A percentile compares a stretch with the other conserved stretches of the same genome.
phyloP scores from a whole-genome alignment of 768 basidiomycete genomes.

The Leccinum imitatum region DNA sequence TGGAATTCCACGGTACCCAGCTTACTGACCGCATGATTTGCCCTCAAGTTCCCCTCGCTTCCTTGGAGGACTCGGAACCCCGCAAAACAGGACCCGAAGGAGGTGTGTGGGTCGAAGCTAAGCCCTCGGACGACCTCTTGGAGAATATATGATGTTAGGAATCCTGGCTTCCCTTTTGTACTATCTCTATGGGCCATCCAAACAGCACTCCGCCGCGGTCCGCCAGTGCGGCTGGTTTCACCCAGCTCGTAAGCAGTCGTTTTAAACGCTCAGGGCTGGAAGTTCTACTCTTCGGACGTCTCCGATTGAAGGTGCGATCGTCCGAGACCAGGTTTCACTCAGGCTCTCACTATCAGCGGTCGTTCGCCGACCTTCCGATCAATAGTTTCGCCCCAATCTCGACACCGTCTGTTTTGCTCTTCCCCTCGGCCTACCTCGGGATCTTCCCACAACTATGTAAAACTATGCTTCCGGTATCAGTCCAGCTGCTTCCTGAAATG shows the following conservation, averaged over 20 bases:
- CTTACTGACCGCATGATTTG: conserved; percentile 14
- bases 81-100: conserved; percentile 24
- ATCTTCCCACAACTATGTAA: not conserved
- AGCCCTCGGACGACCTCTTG: conserved; percentile 11
- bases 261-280: not conserved
- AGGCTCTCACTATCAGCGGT: conserved; percentile 10
- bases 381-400: not conserved
- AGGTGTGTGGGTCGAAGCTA: conserved; percentile 17
- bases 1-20: conserved; percentile 7
- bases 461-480: not conserved
- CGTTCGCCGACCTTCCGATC: conserved; percentile 10
- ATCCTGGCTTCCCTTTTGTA: conserved; percentile 5
- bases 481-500: not conserved
- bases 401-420: not conserved
- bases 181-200: conserved; percentile 3
- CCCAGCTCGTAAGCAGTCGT: not conserved
- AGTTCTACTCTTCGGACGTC: not conserved
- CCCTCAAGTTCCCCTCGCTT: conserved; percentile 17
- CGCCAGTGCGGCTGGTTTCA: conserved; percentile 15
- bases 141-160: conserved; percentile 4
- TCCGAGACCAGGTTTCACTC: conserved; percentile 13
- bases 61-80: conserved; percentile 10
- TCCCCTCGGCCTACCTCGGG: not conserved
- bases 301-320: not conserved
- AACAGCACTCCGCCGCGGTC: not conserved